Conservation (phyloP, 331 rosid species). For the Saraca asoca region DNA sequence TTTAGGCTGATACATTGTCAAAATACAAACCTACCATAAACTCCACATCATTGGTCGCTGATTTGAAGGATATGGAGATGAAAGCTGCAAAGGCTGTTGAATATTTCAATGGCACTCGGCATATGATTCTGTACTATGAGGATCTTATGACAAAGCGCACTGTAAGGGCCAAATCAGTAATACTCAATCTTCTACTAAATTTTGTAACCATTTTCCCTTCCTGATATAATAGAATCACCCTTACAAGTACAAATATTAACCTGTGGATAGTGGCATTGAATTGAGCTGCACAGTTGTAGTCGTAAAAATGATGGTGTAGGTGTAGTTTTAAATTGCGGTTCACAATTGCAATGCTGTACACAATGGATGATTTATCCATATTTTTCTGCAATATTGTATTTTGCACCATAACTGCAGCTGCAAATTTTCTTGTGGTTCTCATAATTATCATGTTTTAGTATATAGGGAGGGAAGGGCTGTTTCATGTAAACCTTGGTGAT, state of each 20-base stretch:
- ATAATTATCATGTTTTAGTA: too few relatives aligned
- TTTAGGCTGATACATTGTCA: conserved; percentile 78
- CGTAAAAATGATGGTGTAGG: background rate
- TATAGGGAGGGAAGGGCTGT: too few relatives aligned
- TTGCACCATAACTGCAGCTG: too few relatives aligned
- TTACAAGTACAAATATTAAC: background rate
- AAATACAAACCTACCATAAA: conserved; percentile 78
- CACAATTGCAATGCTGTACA: too few relatives aligned
- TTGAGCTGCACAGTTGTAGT: conserved; percentile 15
- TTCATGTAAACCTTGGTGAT: too few relatives aligned
- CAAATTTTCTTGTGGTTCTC: too few relatives aligned
- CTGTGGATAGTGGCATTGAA: background rate
- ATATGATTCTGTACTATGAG: conserved; percentile 75
- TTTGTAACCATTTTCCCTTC: background rate
- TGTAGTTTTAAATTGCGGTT: too few relatives aligned
- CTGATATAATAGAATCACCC: conserved; percentile 6
- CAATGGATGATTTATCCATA: too few relatives aligned
- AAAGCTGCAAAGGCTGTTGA: conserved; percentile 59
- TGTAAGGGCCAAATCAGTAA: conserved; percentile 49
- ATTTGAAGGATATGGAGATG: conserved; percentile 69
- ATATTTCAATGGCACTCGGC: conserved; percentile 76
- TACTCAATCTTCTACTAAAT: background rate
- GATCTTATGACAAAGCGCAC: conserved; percentile 70
- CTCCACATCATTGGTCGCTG: conserved; percentile 54
- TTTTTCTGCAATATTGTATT: too few relatives aligned